phyloP scores from a whole-genome alignment of 2,329 filamentous ascomycete genomes.

The Diaporthe vaccinii region DNA sequence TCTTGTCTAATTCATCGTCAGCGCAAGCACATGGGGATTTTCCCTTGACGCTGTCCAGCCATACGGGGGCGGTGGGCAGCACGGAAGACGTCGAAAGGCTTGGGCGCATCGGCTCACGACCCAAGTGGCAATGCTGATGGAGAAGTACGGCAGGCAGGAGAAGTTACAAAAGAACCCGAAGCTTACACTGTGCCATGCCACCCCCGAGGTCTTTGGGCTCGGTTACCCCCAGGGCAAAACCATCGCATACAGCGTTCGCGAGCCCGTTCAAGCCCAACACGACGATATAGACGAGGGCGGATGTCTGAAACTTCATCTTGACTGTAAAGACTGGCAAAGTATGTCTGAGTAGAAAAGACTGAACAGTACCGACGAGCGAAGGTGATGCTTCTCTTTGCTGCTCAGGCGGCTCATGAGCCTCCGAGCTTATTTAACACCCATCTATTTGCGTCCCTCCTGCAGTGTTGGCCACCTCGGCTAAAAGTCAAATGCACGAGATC shows the following conservation, averaged over 20 bases:
- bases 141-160: no score
- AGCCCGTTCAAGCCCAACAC: background rate
- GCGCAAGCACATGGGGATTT: background rate
- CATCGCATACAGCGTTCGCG: conserved; percentile 5
- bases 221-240: background rate
- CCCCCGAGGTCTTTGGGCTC: background rate
- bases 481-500: conserved; percentile 3
- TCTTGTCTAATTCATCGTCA: conserved; percentile 5
- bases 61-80: no score
- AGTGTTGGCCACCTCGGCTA: conserved; percentile 1
- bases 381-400: background rate
- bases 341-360: background rate
- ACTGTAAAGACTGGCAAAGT: background rate
- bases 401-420: conserved; percentile 12
- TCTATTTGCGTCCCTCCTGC: background rate
- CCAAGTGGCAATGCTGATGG: no score
- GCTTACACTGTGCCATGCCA: conserved; percentile 13
- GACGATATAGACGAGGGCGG: background rate
- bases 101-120: background rate
- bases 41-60: background rate
- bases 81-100: background rate
- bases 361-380: background rate
- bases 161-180: background rate
- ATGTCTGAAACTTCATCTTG: conserved; percentile 11
- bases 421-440: conserved; percentile 17